phyloP scores from a whole-genome alignment of 2,329 filamentous ascomycete genomes.

The Escovopsis sp. region DNA sequence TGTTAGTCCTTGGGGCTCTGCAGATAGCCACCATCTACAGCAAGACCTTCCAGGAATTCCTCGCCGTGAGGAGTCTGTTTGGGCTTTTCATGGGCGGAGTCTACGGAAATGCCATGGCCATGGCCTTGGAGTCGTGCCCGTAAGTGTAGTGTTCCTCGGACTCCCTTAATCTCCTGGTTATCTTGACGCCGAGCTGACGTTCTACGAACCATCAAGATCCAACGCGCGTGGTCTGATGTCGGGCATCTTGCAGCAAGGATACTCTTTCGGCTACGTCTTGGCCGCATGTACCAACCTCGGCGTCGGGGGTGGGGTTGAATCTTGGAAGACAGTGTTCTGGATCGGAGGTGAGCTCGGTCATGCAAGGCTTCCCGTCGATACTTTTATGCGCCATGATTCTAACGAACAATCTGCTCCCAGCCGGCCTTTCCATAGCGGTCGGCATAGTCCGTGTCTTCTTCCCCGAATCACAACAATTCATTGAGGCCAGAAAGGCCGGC shows the following conservation, averaged over 20 bases:
- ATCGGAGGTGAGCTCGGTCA: conserved; percentile 31
- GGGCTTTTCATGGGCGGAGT: conserved; percentile 72
- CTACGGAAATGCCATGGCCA: conserved; percentile 65
- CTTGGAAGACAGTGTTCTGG: conserved; percentile 68
- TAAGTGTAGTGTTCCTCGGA: conserved; percentile 19
- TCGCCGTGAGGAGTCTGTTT: conserved; percentile 60
- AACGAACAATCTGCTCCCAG: conserved; percentile 15
- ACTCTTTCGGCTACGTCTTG: conserved; percentile 65
- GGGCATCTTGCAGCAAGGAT: conserved; percentile 70
- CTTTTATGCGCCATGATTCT: neutral
- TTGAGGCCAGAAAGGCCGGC: conserved; percentile 49
- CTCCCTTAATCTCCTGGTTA: neutral
- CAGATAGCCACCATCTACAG: conserved; percentile 68
- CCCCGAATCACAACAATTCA: conserved; percentile 62
- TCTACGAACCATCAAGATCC: conserved; percentile 20
- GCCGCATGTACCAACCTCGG: conserved; percentile 63
- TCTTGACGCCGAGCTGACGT: conserved; percentile 1
- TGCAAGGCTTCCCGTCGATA: conserved; percentile 5
- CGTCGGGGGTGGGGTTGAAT: conserved; percentile 46
- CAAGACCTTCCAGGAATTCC: conserved; percentile 54
- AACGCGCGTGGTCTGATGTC: conserved; percentile 67
- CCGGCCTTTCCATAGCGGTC: conserved; percentile 52
- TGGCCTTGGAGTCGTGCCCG: conserved; percentile 62
- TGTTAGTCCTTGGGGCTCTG: conserved; percentile 52
- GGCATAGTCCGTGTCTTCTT: conserved; percentile 53